Percentiles rank a stretch among this genome's conserved stretches.
These are phyloP conservation scores for Plasmodium coatneyi DNA, from an alignment of 169 alveolate genomes.

Conservation along the genomic window DNA sequence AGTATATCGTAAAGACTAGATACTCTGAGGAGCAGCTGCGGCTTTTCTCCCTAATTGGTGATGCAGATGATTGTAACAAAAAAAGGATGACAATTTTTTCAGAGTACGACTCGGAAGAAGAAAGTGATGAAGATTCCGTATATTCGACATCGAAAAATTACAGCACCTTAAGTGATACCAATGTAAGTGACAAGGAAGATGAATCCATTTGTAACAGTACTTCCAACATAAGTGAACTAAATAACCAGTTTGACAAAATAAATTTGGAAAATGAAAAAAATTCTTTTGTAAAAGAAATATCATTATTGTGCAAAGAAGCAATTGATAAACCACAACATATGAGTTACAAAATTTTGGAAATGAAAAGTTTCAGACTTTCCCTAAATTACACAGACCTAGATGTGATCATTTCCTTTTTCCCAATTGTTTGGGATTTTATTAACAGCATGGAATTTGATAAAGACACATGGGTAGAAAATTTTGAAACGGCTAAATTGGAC, in stretches of 20 bases:
- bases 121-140: slow-evolving; percentile 61
- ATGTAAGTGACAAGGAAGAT: slow-evolving; percentile 35
- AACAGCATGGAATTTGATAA: slow-evolving; percentile 57
- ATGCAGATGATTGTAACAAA: slow-evolving; percentile 3
- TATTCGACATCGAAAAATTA: slow-evolving; percentile 28
- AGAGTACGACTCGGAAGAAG: slow-evolving; percentile 44
- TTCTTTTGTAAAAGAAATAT: slow-evolving; percentile 51
- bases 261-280: slow-evolving; percentile 38
- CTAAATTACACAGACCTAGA: slow-evolving; percentile 66
- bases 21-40: slow-evolving; percentile 59
- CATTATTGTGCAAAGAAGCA: slow-evolving; percentile 68
- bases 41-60: slow-evolving; percentile 29
- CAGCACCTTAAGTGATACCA: slow-evolving; percentile 9
- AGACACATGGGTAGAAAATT: slow-evolving; percentile 51
- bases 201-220: background rate
- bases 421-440: slow-evolving; percentile 51
- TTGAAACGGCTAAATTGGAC: slow-evolving; percentile 50
- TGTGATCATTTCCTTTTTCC: slow-evolving; percentile 44
- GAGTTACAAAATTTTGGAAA: slow-evolving; percentile 73
- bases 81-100: background rate
- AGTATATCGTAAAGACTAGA: slow-evolving; percentile 43
- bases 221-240: slow-evolving; percentile 6
- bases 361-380: slow-evolving; percentile 75
- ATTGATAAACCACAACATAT: slow-evolving; percentile 68
- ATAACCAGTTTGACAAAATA: slow-evolving; percentile 18